Conservation (phyloP, 192 early-diverging fungal genomes). For the Coemansia sp. region DNA sequence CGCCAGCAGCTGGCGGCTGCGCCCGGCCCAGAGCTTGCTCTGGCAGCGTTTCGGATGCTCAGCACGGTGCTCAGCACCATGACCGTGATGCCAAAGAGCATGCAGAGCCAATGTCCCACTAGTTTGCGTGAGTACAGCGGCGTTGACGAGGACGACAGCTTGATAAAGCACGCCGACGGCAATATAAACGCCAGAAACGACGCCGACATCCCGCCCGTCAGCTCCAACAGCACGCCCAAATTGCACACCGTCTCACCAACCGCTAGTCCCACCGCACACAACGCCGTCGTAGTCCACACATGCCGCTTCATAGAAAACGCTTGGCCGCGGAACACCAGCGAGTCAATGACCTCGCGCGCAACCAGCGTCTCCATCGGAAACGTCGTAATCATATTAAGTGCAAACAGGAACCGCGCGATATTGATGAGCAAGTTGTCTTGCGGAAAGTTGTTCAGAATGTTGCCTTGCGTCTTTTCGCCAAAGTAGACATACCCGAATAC, state of each 20-base stretch:
- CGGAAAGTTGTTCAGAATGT: constrained; percentile 91
- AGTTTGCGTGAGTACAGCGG: constrained; percentile 61
- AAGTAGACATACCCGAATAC: constrained; percentile 79
- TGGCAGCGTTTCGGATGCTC: constrained; percentile 29
- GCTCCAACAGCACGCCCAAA: constrained; percentile 83
- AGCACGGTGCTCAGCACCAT: constrained; percentile 45
- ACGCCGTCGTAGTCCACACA: constrained; percentile 65
- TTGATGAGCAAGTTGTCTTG: constrained; percentile 79
- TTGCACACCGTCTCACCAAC: constrained; percentile 80
- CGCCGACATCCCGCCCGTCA: constrained; percentile 88
- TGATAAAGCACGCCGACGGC: constrained; percentile 81
- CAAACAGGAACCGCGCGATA: constrained; percentile 84
- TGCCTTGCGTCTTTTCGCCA: constrained; percentile 84
- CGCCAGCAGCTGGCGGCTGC: constrained; percentile 28
- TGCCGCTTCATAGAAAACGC: constrained; percentile 67
- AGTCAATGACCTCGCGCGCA: constrained; percentile 78
- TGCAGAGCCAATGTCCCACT: constrained; percentile 67
- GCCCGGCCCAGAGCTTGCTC: not conserved
- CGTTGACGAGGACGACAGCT: constrained; percentile 61
- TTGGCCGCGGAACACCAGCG: constrained; percentile 52
- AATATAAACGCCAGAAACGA: constrained; percentile 89
- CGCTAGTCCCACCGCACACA: constrained; percentile 64
- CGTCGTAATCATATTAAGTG: constrained; percentile 95
- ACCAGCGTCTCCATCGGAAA: constrained; percentile 91
- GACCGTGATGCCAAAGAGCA: constrained; percentile 68